Percentiles rank a stretch among this genome's conserved stretches.
These are phyloP conservation scores for Talaromyces wortmannii DNA, from an alignment of 495 filamentous ascomycete genomes.

Conservation along the genomic window DNA sequence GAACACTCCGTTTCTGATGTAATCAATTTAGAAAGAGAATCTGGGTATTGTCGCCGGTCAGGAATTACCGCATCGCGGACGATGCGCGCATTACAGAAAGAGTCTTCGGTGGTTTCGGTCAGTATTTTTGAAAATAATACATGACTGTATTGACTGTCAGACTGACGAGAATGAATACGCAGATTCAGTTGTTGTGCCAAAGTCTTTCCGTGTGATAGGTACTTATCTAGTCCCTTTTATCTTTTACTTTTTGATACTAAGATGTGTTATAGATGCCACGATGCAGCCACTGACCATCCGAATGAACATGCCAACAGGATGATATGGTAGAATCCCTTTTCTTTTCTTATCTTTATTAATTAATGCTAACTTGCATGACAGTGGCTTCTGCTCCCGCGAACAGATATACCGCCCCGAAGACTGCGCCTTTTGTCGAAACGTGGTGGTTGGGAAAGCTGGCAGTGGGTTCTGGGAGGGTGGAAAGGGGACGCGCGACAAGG, in stretches of 20 bases:
- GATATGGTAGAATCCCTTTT: constrained; percentile 56
- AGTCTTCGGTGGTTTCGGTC: constrained; percentile 82
- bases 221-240: constrained; percentile 7
- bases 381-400: constrained; percentile 72
- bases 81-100: constrained; percentile 74
- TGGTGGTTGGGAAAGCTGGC: constrained; percentile 61
- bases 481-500: constrained; percentile 70
- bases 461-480: constrained; percentile 91
- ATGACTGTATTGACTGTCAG: constrained; percentile 1
- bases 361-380: not conserved
- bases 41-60: constrained; percentile 75
- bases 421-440: constrained; percentile 70
- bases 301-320: constrained; percentile 84
- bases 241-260: not conserved
- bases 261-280: constrained; percentile 54
- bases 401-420: constrained; percentile 77
- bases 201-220: constrained; percentile 73
- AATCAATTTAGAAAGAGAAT: constrained; percentile 44
- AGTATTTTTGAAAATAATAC: constrained; percentile 36
- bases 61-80: constrained; percentile 66
- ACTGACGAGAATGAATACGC: not conserved
- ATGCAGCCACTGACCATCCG: constrained; percentile 60
- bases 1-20: too few species aligned
- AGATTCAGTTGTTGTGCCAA: constrained; percentile 58
- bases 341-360: not conserved